Conservation (phyloP, 2,329 filamentous ascomycete species). For the Seiridium unicorne region DNA sequence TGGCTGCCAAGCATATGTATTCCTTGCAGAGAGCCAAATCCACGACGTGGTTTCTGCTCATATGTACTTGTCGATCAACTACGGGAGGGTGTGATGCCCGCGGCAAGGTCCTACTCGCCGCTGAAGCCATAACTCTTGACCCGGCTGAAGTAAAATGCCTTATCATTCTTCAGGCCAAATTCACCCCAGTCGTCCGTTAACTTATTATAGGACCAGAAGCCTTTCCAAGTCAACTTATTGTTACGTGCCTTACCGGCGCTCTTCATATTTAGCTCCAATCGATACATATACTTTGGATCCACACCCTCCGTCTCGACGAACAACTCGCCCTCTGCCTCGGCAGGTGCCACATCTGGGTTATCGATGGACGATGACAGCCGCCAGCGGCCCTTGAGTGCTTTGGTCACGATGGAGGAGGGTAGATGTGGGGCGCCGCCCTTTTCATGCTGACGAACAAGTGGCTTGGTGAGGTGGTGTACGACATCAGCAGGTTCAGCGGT, state of each 20-base stretch:
- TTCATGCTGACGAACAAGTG: slow-evolving; percentile 56
- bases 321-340: slow-evolving; percentile 63
- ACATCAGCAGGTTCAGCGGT: slow-evolving; percentile 83
- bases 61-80: not conserved
- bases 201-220: slow-evolving; percentile 88
- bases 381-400: slow-evolving; percentile 61
- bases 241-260: slow-evolving; percentile 68
- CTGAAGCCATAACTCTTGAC: slow-evolving; percentile 60
- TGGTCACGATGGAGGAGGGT: slow-evolving; percentile 60
- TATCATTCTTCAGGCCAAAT: slow-evolving; percentile 66
- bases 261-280: slow-evolving; percentile 73
- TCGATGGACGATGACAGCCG: slow-evolving; percentile 35
- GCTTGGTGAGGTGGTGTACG: slow-evolving; percentile 76
- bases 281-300: slow-evolving; percentile 75
- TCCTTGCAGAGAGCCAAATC: not conserved
- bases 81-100: not conserved
- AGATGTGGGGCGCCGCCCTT: slow-evolving; percentile 35
- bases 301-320: slow-evolving; percentile 86
- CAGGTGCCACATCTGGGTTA: slow-evolving; percentile 22
- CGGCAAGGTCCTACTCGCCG: slow-evolving; percentile 32
- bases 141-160: slow-evolving; percentile 66
- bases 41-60: not conserved
- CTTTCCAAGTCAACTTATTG: slow-evolving; percentile 85
- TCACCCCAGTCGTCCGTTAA: slow-evolving; percentile 88
- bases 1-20: no score